Base-by-base conservation (phyloP, 2,329 filamentous ascomycete genomes). In the Metarhizium guizhouense region DNA sequence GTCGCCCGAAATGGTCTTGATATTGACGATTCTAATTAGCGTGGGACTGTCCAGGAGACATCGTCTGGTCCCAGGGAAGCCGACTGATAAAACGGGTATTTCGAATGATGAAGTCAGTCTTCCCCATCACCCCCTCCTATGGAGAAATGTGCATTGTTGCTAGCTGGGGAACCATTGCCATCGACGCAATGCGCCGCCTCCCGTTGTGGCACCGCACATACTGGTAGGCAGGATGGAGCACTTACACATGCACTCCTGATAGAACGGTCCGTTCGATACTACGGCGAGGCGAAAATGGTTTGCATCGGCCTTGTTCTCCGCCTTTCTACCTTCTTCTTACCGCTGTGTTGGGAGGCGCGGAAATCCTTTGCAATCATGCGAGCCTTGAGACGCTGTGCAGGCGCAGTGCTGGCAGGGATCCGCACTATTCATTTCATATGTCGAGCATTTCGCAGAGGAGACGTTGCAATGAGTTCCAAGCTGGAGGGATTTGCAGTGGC, bases 1-100 rank as follows among this genome's bases (percentile, higher is more conserved):
- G 48, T 50, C 52, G 52, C 52, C 49, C 4, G 34, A 57, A 54
- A 38, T 16, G 52, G 45, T 43, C 18, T 16, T 48, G 42, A 34
- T 20, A 8, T 48, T 30, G 13, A 8, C 25, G 55, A 49, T 48
- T 53, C 47, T 38, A 30, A 51, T 47, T 50, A 50, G 38, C 36
- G 42, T 40, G 45, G n/a, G 10, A 43, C 48, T 34, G 34, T 47
- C 49, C 25, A 38, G 32, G 32, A 34, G 32, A 11, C 32, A 34
- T 34, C 10, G 32, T 11, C 32, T 34, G 10, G 32, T 34, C 32
- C 32, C 10, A 34, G 32, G 1, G 10, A 43, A 13, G 5, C 38
- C 13, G 38, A 40, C 34, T 11, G 14, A 16, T n/a, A 14, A 11
- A 10, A 13, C 13, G 30, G 18, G 36, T n/a, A n/a, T 30, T 43